Conservation (phyloP, 2,329 filamentous ascomycete genomes). For the Didymella exigua region DNA sequence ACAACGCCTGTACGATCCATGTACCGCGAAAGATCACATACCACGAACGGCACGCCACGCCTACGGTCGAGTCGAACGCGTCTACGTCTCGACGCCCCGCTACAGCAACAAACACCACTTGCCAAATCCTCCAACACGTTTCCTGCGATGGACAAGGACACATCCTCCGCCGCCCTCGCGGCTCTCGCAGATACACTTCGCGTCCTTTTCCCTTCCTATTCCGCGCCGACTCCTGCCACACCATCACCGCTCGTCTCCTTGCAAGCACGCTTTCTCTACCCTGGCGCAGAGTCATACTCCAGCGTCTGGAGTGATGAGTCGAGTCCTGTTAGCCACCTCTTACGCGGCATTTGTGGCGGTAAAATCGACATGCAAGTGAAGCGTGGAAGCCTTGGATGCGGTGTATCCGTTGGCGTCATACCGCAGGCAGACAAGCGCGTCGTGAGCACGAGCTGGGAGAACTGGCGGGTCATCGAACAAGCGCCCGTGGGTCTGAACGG, state of each 20-base stretch:
- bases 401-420: constrained; percentile 18
- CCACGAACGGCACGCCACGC: constrained; percentile 9
- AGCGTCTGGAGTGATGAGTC: constrained; percentile 48
- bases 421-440: constrained; percentile 25
- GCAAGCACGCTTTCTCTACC: constrained; percentile 50
- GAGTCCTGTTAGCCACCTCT: constrained; percentile 43
- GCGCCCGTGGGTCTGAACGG: constrained; percentile 1
- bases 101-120: neutral
- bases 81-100: constrained; percentile 24
- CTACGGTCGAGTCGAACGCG: constrained; percentile 20
- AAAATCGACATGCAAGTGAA: constrained; percentile 40
- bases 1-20: constrained; percentile 9
- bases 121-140: constrained; percentile 9
- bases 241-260: constrained; percentile 32
- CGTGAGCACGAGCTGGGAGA: constrained; percentile 36
- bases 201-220: constrained; percentile 35
- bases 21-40: neutral
- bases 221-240: neutral
- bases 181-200: constrained; percentile 44
- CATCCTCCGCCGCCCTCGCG: constrained; percentile 24
- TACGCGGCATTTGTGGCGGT: constrained; percentile 47
- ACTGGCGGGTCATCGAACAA: constrained; percentile 22
- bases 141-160: constrained; percentile 22
- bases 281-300: constrained; percentile 46
- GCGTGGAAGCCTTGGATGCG: constrained; percentile 23